phyloP scores from a whole-genome alignment of 176 grass and related monocot genomes.

The Carex pumila region DNA sequence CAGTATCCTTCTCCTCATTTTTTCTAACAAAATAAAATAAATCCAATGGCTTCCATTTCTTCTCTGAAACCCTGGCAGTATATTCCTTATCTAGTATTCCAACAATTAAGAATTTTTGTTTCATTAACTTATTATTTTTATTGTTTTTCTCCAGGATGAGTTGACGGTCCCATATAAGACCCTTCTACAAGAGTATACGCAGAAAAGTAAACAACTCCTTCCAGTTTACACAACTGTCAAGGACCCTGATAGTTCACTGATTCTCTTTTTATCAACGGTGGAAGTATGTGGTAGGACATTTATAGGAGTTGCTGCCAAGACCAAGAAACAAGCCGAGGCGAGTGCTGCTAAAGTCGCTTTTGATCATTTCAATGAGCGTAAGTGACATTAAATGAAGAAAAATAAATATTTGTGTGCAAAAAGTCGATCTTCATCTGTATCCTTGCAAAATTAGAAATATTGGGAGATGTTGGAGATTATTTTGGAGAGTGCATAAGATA shows the following conservation, averaged over 20 bases:
- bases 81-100: not conserved
- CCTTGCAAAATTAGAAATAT: not conserved
- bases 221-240: constrained; percentile 41
- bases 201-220: constrained; percentile 47
- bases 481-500: not conserved
- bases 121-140: constrained; percentile 26
- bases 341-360: constrained; percentile 58
- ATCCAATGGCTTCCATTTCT: not conserved
- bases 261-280: constrained; percentile 40
- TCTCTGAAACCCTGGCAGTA: not conserved
- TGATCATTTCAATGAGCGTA: constrained; percentile 40
- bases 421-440: not conserved
- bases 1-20: not conserved
- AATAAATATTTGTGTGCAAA: not conserved
- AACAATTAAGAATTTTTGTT: constrained; percentile 6
- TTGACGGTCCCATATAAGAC: constrained; percentile 32
- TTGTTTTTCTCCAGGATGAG: constrained; percentile 38
- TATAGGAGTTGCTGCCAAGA: constrained; percentile 41
- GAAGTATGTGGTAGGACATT: constrained; percentile 43
- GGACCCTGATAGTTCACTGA: constrained; percentile 13
- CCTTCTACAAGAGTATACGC: constrained; percentile 46
- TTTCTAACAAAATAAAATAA: not conserved
- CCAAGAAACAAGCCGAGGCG: constrained; percentile 66
- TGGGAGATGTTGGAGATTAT: not conserved
- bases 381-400: constrained; percentile 36